A percentile compares a stretch with the other conserved stretches of the same genome.
phyloP scores from a whole-genome alignment of 148 eudicot genomes.

The Diospyros kaki region DNA sequence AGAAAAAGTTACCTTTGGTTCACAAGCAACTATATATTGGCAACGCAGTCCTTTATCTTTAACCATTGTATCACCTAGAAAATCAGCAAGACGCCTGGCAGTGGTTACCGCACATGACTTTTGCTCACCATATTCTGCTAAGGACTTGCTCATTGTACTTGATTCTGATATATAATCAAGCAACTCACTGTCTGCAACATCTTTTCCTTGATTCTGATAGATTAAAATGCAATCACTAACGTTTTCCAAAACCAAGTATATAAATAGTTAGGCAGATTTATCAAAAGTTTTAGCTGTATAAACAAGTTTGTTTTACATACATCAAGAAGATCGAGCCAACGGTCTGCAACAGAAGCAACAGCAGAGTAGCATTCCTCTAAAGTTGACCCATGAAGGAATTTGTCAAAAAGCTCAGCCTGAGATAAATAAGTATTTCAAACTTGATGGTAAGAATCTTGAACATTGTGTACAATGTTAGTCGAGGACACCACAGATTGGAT shows the following conservation, averaged over 20 bases:
- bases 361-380: conserved; percentile 91
- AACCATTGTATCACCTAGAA: conserved; percentile 98
- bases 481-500: background rate
- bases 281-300: background rate
- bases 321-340: conserved; percentile 99
- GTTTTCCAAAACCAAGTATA: background rate
- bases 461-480: no score
- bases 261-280: background rate
- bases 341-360: conserved; percentile 92
- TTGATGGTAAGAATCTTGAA: background rate
- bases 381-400: conserved; percentile 89
- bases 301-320: conserved; percentile 41
- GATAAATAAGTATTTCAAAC: conserved; percentile 11
- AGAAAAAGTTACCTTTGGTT: conserved; percentile 68
- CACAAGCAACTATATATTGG: conserved; percentile 93
- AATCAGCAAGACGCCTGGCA: conserved; percentile 93
- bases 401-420: conserved; percentile 98
- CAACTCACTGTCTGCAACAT: conserved; percentile 89
- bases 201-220: conserved; percentile 86
- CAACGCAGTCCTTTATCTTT: conserved; percentile 97
- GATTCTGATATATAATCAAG: conserved; percentile 96
- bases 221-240: conserved; percentile 16
- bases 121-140: conserved; percentile 92
- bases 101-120: conserved; percentile 99
- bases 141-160: conserved; percentile 99